phyloP scores from a whole-genome alignment of 495 filamentous ascomycete species.

The Melanomma pulvis-pyrius region DNA sequence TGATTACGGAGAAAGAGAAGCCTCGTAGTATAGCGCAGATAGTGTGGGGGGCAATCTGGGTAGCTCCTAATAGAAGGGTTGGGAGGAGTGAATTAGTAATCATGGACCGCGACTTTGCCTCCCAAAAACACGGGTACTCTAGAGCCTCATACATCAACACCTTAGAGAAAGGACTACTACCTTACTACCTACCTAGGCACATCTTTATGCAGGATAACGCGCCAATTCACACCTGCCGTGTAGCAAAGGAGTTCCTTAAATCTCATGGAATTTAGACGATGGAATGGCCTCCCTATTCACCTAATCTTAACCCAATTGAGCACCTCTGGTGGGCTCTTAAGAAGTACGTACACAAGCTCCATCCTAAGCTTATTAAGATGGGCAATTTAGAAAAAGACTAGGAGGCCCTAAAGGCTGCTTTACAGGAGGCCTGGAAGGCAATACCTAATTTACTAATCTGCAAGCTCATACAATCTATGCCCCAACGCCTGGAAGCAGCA shows the following conservation, averaged over 20 bases:
- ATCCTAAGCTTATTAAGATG: constrained; percentile 17
- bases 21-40: background rate
- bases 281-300: constrained; percentile 32
- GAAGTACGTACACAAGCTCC: constrained; percentile 24
- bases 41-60: background rate
- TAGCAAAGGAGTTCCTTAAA: constrained; percentile 2
- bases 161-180: background rate
- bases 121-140: background rate
- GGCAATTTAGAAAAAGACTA: constrained; percentile 6
- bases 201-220: constrained; percentile 7
- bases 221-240: background rate
- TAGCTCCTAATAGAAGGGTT: background rate
- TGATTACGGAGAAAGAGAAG: background rate
- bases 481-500: background rate
- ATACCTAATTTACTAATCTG: constrained; percentile 6
- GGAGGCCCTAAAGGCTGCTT: constrained; percentile 7
- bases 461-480: constrained; percentile 5
- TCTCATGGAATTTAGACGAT: constrained; percentile 6
- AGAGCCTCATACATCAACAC: background rate
- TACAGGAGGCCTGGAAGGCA: constrained; percentile 15
- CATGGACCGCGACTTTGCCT: no score
- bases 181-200: background rate
- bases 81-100: no score
- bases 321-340: constrained; percentile 27
- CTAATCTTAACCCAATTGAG: constrained; percentile 31